Evolutionary conservation across 2,329 filamentous ascomycete species (phyloP), one percentile per base, ranked within the genome.

Genomic region (Ophiostoma sp.): DNA sequence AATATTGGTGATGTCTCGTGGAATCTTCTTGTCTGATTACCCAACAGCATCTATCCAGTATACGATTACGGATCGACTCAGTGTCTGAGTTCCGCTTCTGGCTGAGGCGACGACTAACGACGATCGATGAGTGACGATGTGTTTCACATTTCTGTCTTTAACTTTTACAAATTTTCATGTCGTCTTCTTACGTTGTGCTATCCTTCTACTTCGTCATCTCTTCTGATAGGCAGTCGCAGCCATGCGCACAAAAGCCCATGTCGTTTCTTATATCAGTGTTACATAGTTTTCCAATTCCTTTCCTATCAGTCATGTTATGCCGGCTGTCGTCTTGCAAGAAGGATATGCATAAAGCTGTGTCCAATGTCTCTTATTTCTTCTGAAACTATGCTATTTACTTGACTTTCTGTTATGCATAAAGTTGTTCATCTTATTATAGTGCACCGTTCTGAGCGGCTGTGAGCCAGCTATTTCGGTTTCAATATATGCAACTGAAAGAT

Each of bases 51-150:
- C 27, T 7, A 38, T 38, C 27, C 45, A 47, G 49, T 52, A 52
- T 49, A 14, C 49, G 55, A 55, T 12, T 14, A 55, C 6, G 14
- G n/a, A 14, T 14, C n/a, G 49, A 7, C 49, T 47, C n/a, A 9
- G 49, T 36, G 38, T 40, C 49, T 27, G 27, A 41, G 58, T 41
- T 62, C 38, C 36, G 18, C 58, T 41, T 62, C 58, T 40, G 58
- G 47, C 18, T 5, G 55, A 62, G 55, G 55, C 12, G 58, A 62
- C 58, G 58, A 62, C n/a, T 62, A 62, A 62, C 36, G 58, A 63
- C 18, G 60, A 42, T 63, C 40, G 40, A 63, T 40, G 60, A 42
- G 9, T 63, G 16, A 63, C n/a, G 60, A 41, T 44, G 16, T 62
- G 58, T 58, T 58, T 52, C 16, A 52, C 27, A 38, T 49, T 65